Base-by-base conservation (phyloP, 164 flowering plant genomes). In the Macadamia tetraphylla region DNA sequence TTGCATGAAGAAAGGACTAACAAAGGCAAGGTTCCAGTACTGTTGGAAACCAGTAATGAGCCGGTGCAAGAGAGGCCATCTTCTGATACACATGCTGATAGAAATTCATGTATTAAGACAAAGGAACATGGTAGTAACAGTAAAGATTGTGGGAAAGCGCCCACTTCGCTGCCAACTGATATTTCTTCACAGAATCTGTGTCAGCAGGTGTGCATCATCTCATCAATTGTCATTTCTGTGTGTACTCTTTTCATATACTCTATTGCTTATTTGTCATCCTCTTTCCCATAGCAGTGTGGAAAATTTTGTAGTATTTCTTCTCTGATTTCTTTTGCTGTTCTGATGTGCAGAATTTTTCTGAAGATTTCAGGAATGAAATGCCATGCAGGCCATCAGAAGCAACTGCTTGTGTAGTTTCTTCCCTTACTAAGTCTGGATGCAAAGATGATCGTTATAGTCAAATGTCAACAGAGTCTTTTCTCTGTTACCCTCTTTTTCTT, bases 271-370 rank as follows among this genome's bases (percentile, higher is more conserved):
- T n/a, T 35, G 42, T 18, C 52, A 18, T 48, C 65, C 32, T 63
- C 32, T 44, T 31, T 18, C 30, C 10, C 57, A 6, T 46, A 30
- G 7, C 53, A 31, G 3, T 51, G 9, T 1, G 43, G 7, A 3
- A 10, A 30, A 3, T 1, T n/a, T 43, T 65, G 8, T 40, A 40
- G 29, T 2, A 13, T 55, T 62, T 1, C 23, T 31, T 44, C 15
- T 29, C 8, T 1, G 13, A 31, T 42, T 31, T 51, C 48, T 12
- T 17, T 30, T 52, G 15, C 63, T 58, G 56, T 30, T 14, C 43
- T 67, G 52, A 53, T 77, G 62, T 63, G 63, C 76, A 77, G 81
- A 63, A 74, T 14, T 56, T 75, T 73, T 64, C 71, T 2, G 82
- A 76, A 60, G 74, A 71, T 15, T 35, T 60, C 23, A 30, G 59